These are phyloP conservation scores for Cyclotella cryptica DNA, from an alignment of 108 stramenopile species.

Conservation along the genomic window DNA sequence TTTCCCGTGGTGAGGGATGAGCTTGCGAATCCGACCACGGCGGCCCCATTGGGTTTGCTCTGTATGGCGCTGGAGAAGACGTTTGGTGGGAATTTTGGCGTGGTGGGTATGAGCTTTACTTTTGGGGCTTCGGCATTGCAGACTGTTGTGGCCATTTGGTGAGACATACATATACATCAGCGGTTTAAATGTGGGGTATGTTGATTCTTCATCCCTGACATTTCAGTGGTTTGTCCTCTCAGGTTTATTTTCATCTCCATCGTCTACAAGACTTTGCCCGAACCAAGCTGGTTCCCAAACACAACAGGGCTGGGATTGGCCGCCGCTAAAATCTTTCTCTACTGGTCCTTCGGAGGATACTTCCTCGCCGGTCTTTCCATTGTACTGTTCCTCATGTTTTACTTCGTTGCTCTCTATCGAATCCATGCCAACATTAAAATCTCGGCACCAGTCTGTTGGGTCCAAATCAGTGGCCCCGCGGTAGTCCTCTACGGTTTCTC, in stretches of 20 bases:
- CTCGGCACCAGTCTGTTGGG: constrained; percentile 53
- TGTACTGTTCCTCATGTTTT: constrained; percentile 41
- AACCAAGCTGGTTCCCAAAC: constrained; percentile 54
- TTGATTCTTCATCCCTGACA: not conserved
- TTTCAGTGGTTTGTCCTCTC: not conserved
- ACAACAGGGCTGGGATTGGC: constrained; percentile 53
- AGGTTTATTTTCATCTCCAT: constrained; percentile 82
- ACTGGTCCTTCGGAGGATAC: constrained; percentile 46
- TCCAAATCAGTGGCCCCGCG: constrained; percentile 53
- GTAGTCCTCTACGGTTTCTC: constrained; percentile 51
- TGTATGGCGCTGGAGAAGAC: constrained; percentile 51
- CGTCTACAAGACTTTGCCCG: constrained; percentile 54
- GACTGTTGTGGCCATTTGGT: constrained; percentile 38
- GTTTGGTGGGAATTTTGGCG: constrained; percentile 49
- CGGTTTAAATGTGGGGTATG: not conserved
- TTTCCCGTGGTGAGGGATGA: constrained; percentile 57
- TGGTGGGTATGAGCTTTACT: constrained; percentile 26
- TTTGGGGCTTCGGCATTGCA: constrained; percentile 32
- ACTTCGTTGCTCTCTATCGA: constrained; percentile 50
- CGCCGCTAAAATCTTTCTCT: constrained; percentile 46
- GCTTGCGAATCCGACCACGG: constrained; percentile 50
- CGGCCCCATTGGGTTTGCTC: constrained; percentile 46
- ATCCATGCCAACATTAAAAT: constrained; percentile 49
- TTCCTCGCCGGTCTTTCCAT: constrained; percentile 39
- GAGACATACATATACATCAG: constrained; percentile 11